phyloP scores from a whole-genome alignment of 208 protist species.

The Leishmania tarentolae region DNA sequence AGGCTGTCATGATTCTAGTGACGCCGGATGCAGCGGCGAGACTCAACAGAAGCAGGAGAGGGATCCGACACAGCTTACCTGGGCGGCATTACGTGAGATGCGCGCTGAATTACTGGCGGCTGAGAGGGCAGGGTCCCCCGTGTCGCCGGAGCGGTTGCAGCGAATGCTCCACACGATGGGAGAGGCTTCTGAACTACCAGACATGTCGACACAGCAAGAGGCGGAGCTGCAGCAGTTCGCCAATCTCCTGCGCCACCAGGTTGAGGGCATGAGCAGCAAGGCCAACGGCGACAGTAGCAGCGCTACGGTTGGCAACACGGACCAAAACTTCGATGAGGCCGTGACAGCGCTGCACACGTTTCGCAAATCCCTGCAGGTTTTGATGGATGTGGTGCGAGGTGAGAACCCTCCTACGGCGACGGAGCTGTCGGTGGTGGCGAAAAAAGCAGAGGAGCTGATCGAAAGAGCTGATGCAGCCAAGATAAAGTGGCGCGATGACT shows the following conservation, averaged over 20 bases:
- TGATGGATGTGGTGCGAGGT: constrained; percentile 14
- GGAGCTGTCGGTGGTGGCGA: constrained; percentile 18
- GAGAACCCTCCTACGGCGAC: background rate
- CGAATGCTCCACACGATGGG: constrained; percentile 21
- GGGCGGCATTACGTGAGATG: constrained; percentile 40
- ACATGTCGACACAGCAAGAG: constrained; percentile 10
- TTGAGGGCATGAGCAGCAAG: background rate
- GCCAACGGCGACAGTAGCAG: background rate
- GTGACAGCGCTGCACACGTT: constrained; percentile 12
- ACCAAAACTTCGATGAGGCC: background rate
- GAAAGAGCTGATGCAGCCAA: constrained; percentile 16
- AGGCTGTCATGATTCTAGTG: constrained; percentile 7
- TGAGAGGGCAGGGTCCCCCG: constrained; percentile 8
- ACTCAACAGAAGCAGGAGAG: background rate
- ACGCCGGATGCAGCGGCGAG: background rate
- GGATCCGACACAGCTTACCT: constrained; percentile 7
- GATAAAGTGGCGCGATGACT: constrained; percentile 26
- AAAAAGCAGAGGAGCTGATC: constrained; percentile 28
- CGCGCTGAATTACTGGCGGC: constrained; percentile 31
- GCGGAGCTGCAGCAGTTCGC: constrained; percentile 16
- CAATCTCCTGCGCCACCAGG: constrained; percentile 9
- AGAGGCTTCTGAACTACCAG: constrained; percentile 1
- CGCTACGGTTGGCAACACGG: background rate
- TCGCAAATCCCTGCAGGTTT: constrained; percentile 21
- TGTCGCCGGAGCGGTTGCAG: constrained; percentile 33